Conservation (phyloP, 2,329 filamentous ascomycete species). For the Colletotrichum tofieldiae region DNA sequence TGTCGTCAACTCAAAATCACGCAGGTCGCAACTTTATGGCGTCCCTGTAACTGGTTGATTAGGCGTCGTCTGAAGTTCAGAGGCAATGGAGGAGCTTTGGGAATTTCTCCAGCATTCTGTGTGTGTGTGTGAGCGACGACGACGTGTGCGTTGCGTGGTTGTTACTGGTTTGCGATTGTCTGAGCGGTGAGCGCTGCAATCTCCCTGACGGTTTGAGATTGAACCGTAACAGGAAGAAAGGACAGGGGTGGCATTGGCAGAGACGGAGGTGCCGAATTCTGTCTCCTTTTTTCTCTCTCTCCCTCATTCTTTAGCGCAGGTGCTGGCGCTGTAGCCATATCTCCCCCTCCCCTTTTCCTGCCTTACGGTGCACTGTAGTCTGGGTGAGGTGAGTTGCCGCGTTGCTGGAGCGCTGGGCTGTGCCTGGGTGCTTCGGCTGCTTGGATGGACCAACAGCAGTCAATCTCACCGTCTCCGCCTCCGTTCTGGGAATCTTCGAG, state of each 20-base stretch:
- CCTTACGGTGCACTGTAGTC: not conserved
- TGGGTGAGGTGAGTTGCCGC: constrained; percentile 20
- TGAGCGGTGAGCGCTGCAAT: constrained; percentile 40
- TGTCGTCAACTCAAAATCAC: constrained; percentile 31
- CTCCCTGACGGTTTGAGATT: constrained; percentile 41
- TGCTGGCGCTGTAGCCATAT: not conserved
- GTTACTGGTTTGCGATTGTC: constrained; percentile 8
- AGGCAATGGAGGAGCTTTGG: constrained; percentile 1
- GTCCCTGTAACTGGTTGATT: constrained; percentile 30
- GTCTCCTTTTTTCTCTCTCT: constrained; percentile 14
- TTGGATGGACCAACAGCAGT: not conserved
- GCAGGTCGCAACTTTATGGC: constrained; percentile 19
- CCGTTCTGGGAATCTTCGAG: not conserved
- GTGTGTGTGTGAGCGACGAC: not conserved
- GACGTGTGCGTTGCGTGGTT: not conserved
- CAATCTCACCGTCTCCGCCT: constrained; percentile 3
- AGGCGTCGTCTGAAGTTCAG: constrained; percentile 22
- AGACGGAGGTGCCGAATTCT: constrained; percentile 34
- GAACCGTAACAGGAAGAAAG: constrained; percentile 30
- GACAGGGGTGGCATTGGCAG: constrained; percentile 4
- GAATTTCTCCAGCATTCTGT: constrained; percentile 3
- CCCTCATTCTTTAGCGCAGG: not conserved
- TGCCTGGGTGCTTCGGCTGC: not conserved
- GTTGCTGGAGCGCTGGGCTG: not conserved
- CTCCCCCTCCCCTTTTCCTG: not conserved